Base-by-base conservation (phyloP, 306 rosid species). In the Alnus glutinosa region DNA sequence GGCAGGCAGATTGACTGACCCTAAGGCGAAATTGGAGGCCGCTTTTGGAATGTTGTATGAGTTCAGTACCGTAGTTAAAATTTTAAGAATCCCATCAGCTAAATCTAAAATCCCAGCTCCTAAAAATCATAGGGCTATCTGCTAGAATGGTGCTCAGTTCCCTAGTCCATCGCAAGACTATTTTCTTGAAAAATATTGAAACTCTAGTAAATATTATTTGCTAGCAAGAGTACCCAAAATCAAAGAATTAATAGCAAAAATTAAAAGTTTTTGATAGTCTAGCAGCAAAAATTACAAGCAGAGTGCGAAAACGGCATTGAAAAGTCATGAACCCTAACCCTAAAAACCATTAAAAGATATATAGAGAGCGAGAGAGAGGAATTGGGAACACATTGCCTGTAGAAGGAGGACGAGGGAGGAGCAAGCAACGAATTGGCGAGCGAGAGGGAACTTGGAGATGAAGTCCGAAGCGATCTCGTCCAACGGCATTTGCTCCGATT, bases 401-500 rank as follows among this genome's bases (percentile, higher is more conserved):
- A 95, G 75, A 59, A 95, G 93, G 76, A 87, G 9, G 55, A 89
- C 77, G 77, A 95, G 77, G 52, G 93, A 91, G 64, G 93, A 90
- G 86, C 91, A 93, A 63, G 92, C 76, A 49, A 87, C 70, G 84
- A 89, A 95, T 79, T 90, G 90, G 58, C 90, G 92, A 71, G 64
- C 47, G 69, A 64, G 70, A 19, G 90, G 76, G 85, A 93, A 52
- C 14, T 76, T 64, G 76, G 98, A 75, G 77, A 71, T 79, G 88
- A 95, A 93, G 62, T 95, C 96, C 42, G 85, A 71, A 75, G 88
- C 49, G 86, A 91, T 88, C 75, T 92, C 94, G 19, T 84, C 59
- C 50, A 95, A 78, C 4, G 98, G 83, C 48, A 94, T 93, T 7
- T 86, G 91, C 34, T 91, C 91, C 50, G 87, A 87, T 74, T 78